Evolutionary conservation across 805 yeast species (phyloP).

Genomic region (Candida chauliodis): DNA sequence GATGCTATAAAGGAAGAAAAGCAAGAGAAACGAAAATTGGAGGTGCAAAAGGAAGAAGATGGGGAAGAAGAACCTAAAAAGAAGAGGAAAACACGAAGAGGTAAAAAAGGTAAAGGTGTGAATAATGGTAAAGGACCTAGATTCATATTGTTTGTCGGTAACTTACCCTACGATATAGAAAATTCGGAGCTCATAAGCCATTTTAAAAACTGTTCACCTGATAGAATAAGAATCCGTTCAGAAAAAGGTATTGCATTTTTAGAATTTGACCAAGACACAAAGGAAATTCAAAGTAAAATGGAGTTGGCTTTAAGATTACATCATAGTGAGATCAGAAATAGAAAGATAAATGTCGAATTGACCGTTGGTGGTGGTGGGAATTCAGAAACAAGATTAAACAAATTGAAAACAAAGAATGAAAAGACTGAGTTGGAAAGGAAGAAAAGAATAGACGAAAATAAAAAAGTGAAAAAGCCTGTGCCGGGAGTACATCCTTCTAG

Average conservation of each 20-base stretch:
- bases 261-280: slow-evolving; percentile 63
- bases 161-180: slow-evolving; percentile 71
- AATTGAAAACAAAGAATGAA: slow-evolving; percentile 76
- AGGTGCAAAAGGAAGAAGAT: slow-evolving; percentile 20
- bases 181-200: slow-evolving; percentile 63
- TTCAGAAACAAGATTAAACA: slow-evolving; percentile 58
- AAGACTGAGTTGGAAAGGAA: slow-evolving; percentile 68
- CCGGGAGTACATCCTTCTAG: slow-evolving; percentile 63
- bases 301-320: slow-evolving; percentile 83
- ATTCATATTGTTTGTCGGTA: slow-evolving; percentile 86
- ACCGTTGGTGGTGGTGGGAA: slow-evolving; percentile 99
- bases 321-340: slow-evolving; percentile 61
- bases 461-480: slow-evolving; percentile 13
- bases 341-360: slow-evolving; percentile 91
- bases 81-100: slow-evolving; percentile 74
- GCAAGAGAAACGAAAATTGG: slow-evolving; percentile 25
- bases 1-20: slow-evolving; percentile 30
- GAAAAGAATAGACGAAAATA: slow-evolving; percentile 45
- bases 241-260: slow-evolving; percentile 91
- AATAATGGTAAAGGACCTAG: slow-evolving; percentile 53
- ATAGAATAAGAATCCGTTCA: slow-evolving; percentile 68
- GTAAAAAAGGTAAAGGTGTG: slow-evolving; percentile 64
- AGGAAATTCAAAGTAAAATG: slow-evolving; percentile 72
- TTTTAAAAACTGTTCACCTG: slow-evolving; percentile 72
- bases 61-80: slow-evolving; percentile 39